Percentiles rank a stretch among this genome's conserved stretches.
Conservation (phyloP, 306 rosid genomes). For the Rosa persica region DNA sequence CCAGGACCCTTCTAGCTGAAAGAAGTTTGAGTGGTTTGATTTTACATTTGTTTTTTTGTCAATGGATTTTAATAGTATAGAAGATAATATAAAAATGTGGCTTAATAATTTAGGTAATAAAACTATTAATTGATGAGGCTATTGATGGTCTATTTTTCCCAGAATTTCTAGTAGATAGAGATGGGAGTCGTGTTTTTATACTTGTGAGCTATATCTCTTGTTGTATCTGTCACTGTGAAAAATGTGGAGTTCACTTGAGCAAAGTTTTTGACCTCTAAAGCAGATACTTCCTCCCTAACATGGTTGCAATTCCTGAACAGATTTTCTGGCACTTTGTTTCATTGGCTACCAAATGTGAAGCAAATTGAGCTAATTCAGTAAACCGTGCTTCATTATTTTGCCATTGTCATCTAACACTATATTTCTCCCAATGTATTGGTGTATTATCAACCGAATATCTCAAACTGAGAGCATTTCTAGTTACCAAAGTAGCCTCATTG, state of each 20-base stretch:
- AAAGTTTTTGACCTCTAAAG: neutral
- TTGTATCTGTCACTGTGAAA: neutral
- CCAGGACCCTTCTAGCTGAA: neutral
- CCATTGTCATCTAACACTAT: neutral
- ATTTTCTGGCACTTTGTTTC: neutral
- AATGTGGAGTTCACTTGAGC: neutral
- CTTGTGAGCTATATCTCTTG: conserved; percentile 10
- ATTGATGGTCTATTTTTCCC: neutral
- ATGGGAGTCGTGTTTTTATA: neutral
- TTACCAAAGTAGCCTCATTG: neutral
- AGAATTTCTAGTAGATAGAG: neutral
- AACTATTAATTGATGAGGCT: neutral
- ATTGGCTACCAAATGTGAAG: conserved; percentile 2
- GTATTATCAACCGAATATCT: neutral
- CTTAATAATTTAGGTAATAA: neutral
- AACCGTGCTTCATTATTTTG: neutral
- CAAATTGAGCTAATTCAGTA: conserved; percentile 8
- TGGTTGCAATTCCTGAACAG: neutral
- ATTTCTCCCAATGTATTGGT: neutral
- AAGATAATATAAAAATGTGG: conserved; percentile 9
- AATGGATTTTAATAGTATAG: neutral
- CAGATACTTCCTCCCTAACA: neutral
- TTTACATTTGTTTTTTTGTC: neutral
- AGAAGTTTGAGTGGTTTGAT: neutral
- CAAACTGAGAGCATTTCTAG: neutral